Percentiles rank a stretch among this genome's conserved stretches.
phyloP scores from a whole-genome alignment of 2,329 filamentous ascomycete species.

The Aspergillus quadrilineatus region DNA sequence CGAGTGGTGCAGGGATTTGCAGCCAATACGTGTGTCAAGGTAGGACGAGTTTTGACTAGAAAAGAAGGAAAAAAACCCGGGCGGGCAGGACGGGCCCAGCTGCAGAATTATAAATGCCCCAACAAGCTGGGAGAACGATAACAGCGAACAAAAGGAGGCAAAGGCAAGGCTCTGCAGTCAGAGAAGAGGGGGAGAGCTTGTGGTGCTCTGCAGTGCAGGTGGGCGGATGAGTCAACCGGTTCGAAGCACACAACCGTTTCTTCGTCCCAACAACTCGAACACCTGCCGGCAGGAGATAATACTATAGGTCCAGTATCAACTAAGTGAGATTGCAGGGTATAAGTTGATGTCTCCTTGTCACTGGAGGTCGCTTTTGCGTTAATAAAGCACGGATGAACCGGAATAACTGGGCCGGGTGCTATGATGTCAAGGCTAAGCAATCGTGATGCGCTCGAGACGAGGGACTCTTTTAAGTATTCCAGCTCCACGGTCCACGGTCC shows the following conservation, averaged over 20 bases:
- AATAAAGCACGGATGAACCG: constrained; percentile 7
- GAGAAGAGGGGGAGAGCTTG: constrained; percentile 17
- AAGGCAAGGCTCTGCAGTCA: constrained; percentile 7
- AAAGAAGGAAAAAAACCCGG: constrained; percentile 14
- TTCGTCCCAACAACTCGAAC: constrained; percentile 6
- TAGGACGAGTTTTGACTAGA: constrained; percentile 6
- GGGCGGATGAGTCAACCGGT: constrained; percentile 22
- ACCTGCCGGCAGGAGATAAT: constrained; percentile 3
- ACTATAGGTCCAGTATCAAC: constrained; percentile 1
- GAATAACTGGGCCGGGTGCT: constrained; percentile 1
- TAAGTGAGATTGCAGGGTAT: constrained; percentile 1
- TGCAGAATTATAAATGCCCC: constrained; percentile 3
- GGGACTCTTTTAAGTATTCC: constrained; percentile 1
- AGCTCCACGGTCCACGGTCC: constrained; percentile 1
- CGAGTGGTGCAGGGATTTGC: constrained; percentile 22
- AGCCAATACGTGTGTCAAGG: constrained; percentile 10
- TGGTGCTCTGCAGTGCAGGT: not conserved
- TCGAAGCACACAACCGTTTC: constrained; percentile 2
- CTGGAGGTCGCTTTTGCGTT: not conserved
- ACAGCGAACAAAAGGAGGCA: constrained; percentile 2
- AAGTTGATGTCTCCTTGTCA: not conserved
- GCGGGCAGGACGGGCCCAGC: constrained; percentile 1
- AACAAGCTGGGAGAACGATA: constrained; percentile 1
- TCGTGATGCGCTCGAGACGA: constrained; percentile 4
- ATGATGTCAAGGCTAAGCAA: constrained; percentile 13